Evolutionary conservation across 1,284 basidiomycete species (phyloP).

Genomic region (Ganoderma resinaceum): DNA sequence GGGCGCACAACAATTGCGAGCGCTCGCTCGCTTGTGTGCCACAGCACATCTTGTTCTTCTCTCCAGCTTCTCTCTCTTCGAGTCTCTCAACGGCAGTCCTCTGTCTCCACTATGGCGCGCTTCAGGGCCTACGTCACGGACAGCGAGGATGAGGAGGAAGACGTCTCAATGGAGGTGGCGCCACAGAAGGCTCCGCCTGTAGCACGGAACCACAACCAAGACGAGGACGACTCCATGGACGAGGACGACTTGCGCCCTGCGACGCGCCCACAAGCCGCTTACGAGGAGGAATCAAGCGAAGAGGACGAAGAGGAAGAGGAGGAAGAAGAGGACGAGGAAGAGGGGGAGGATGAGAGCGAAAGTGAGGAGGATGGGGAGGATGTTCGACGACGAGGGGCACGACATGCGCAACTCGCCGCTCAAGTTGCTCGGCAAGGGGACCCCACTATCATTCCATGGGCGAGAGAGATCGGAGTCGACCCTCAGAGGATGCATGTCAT

Average conservation of each 20-base stretch:
- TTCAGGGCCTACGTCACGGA: conserved; percentile 37
- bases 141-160: conserved; percentile 37
- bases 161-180: conserved; percentile 25
- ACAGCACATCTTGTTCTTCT: not conserved
- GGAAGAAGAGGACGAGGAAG: conserved; percentile 14
- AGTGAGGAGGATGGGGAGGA: conserved; percentile 26
- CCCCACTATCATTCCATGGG: conserved; percentile 60
- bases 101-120: conserved; percentile 28
- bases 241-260: conserved; percentile 23
- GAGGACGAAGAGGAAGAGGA: conserved; percentile 14
- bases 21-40: not conserved
- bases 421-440: conserved; percentile 21
- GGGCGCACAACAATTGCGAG: not conserved
- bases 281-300: conserved; percentile 14
- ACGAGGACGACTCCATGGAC: conserved; percentile 28
- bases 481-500: conserved; percentile 89
- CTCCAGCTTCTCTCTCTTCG: no score
- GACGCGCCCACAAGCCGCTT: conserved; percentile 6
- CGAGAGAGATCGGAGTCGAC: conserved; percentile 76
- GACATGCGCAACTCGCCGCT: conserved; percentile 8
- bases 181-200: conserved; percentile 13
- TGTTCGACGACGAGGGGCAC: conserved; percentile 5
- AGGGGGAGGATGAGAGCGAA: conserved; percentile 25
- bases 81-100: not conserved
- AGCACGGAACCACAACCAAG: conserved; percentile 11